A percentile compares a stretch with the other conserved stretches of the same genome.
Conservation (phyloP, 345 rosid genomes). For the Linum usitatissimum region DNA sequence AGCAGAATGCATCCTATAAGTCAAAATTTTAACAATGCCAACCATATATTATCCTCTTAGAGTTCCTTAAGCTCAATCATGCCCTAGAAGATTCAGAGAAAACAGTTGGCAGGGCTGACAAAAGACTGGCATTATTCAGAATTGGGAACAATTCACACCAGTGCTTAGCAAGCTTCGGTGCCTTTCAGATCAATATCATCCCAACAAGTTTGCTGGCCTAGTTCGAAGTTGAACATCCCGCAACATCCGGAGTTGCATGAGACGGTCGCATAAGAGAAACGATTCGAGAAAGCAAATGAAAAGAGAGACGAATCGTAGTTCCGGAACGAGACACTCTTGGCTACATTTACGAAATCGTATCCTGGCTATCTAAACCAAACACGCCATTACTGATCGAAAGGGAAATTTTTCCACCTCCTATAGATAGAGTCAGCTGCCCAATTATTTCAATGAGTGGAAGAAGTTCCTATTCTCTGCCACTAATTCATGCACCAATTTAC, state of each 20-base stretch:
- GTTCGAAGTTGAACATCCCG: background rate
- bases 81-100: no score
- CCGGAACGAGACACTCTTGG: background rate
- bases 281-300: background rate
- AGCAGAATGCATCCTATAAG: no score
- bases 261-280: background rate
- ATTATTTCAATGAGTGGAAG: background rate
- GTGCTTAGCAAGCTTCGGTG: no score
- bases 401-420: background rate
- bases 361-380: background rate
- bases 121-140: no score
- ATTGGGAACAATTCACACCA: no score
- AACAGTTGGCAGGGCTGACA: no score
- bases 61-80: no score
- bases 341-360: no score
- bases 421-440: background rate
- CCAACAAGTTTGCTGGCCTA: background rate
- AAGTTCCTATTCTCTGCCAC: background rate
- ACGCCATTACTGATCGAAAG: background rate
- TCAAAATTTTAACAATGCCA: no score
- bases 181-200: background rate
- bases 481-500: background rate
- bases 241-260: background rate
- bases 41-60: no score
- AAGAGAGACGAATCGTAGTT: background rate